Conservation (phyloP, 2,329 filamentous ascomycete genomes). For the Cadophora sp. region DNA sequence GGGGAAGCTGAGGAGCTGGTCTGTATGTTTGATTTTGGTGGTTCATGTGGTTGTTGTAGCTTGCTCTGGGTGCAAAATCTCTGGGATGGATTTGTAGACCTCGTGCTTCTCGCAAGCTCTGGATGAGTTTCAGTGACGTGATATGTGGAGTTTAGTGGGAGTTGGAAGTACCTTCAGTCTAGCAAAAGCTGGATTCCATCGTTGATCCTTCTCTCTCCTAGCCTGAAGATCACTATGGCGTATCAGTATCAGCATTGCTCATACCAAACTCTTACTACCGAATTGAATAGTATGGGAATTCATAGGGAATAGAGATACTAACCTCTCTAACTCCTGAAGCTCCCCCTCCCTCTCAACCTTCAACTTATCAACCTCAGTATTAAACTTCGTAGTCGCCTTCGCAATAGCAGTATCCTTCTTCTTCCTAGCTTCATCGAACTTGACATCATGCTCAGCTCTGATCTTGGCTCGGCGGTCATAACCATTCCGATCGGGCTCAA, state of each 20-base stretch:
- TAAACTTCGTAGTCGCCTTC: background rate
- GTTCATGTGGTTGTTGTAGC: background rate
- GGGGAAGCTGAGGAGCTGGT: background rate
- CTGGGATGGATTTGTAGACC: background rate
- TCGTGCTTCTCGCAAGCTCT: slow-evolving; percentile 1
- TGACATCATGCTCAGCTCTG: background rate
- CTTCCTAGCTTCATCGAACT: background rate
- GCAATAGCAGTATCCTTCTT: background rate
- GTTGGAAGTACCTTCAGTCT: slow-evolving; percentile 8
- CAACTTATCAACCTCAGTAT: background rate
- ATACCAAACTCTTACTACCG: background rate
- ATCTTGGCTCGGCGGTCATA: background rate
- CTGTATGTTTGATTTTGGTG: background rate
- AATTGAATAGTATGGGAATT: background rate
- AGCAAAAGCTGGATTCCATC: background rate
- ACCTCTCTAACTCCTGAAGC: background rate
- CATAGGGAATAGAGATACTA: background rate
- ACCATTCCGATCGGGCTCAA: background rate
- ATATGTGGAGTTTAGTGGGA: too few relatives aligned
- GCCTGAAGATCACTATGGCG: background rate
- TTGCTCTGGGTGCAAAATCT: background rate
- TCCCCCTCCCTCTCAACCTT: background rate
- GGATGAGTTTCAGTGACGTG: background rate
- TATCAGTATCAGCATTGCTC: background rate
- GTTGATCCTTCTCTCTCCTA: background rate